Base-by-base conservation (phyloP, 2,329 filamentous ascomycete species). In the Colletotrichum zoysiae region DNA sequence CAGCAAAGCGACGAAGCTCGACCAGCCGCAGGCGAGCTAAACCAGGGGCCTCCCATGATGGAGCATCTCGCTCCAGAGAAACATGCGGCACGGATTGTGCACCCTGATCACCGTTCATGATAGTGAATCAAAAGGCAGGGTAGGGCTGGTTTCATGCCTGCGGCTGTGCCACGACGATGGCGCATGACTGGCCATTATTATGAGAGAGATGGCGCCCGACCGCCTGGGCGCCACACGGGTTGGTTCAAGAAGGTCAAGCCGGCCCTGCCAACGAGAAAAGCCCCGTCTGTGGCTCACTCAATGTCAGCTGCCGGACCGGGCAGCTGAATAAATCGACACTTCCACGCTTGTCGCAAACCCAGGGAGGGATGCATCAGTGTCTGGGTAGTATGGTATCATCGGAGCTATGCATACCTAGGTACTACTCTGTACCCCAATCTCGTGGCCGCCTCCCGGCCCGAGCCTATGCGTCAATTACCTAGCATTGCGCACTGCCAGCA, bases 391-490 rank as follows among this genome's bases (percentile, higher is more conserved):
- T 40, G 33, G 33, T 62, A 6, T 46, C 46, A 62, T 62, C n/a
- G 61, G 35, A 46, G 23, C 62, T 3, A 26, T 18, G 26, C 26
- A 26, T 12, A 20, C 30, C 16, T 53, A n/a, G n/a, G n/a, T n/a
- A 6, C 26, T 53, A 6, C 26, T 8, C 26, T 40, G 2, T 53
- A 9, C 51, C 33, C 56, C 33, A 30, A 53, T 46, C 26, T n/a
- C 50, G 23, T 30, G 33, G 7, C 18, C 62, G 16, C 20, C n/a
- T 20, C 20, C 18, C 4, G 38, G 23, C 7, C 7, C 38, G 46
- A 35, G 18, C 18, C 33, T 5, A 30, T 44, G 65, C 12, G 70
- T 42, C 70, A 55, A 70, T 56, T 20, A n/a, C n/a, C n/a, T n/a
- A 30, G 40, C 20, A 16, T 18, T 35, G 44, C 38, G 46, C 14